Conservation (phyloP, 2,329 filamentous ascomycete genomes). For the Colletotrichum sp. region DNA sequence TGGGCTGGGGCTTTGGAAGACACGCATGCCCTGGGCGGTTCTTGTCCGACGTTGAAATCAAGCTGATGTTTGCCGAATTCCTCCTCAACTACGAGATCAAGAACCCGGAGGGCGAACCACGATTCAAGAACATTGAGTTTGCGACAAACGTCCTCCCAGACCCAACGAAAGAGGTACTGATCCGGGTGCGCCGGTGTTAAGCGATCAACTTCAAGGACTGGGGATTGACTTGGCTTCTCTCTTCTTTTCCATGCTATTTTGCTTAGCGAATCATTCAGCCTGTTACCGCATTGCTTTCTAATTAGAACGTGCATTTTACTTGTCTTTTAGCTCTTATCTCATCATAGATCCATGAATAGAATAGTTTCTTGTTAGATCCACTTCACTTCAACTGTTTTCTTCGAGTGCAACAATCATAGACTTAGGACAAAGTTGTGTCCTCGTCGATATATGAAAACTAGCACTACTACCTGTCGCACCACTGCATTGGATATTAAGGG, state of each 20-base stretch:
- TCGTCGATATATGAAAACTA: not conserved
- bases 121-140: not conserved
- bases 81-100: conserved; percentile 19
- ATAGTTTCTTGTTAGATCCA: not conserved
- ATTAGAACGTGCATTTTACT: not conserved
- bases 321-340: not conserved
- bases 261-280: not conserved
- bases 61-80: conserved; percentile 15
- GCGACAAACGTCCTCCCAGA: not conserved
- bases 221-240: not conserved
- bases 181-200: conserved; percentile 13
- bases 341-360: not conserved
- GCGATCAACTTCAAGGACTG: not conserved
- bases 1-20: conserved; percentile 19
- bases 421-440: too few relatives aligned
- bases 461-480: not conserved
- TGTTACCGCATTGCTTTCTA: not conserved
- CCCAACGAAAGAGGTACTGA: not conserved
- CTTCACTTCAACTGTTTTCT: not conserved
- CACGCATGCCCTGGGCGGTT: conserved; percentile 15
- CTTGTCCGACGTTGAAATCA: conserved; percentile 19
- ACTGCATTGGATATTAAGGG: not conserved
- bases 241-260: not conserved
- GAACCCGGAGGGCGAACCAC: not conserved
- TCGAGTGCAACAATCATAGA: too few relatives aligned